Conservation (phyloP, 1,284 basidiomycete species). For the Lignosus rhinocerotis region DNA sequence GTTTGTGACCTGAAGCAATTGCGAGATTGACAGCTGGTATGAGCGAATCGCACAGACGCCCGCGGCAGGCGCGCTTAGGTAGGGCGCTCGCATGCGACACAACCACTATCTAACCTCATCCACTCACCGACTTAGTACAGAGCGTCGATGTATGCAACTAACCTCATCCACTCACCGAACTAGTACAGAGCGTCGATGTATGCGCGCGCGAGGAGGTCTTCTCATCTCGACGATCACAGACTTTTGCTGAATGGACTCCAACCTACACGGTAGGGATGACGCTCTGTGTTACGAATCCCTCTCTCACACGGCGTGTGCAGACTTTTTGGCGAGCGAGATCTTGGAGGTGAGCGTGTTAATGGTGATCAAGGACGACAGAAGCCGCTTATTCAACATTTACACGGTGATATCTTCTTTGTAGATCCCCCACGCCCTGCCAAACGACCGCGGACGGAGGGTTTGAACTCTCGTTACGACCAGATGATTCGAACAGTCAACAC, state of each 20-base stretch:
- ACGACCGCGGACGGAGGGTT: constrained; percentile 46
- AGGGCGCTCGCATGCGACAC: neutral
- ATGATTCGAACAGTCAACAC: constrained; percentile 62
- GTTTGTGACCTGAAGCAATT: neutral
- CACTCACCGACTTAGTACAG: neutral
- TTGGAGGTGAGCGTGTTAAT: neutral
- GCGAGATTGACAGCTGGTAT: neutral
- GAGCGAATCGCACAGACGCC: neutral
- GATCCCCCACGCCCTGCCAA: constrained; percentile 32
- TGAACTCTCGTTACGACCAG: constrained; percentile 62
- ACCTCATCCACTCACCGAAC: neutral
- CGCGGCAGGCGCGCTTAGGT: neutral
- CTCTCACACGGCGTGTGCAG: neutral
- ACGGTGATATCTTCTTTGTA: too few relatives aligned
- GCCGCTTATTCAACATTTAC: too few relatives aligned
- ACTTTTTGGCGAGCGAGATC: neutral
- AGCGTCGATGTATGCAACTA: neutral
- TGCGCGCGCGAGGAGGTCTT: neutral
- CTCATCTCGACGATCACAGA: constrained; percentile 4
- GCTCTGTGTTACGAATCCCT: neutral
- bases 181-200: neutral
- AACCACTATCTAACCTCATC: neutral
- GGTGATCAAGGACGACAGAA: too few relatives aligned
- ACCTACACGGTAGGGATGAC: constrained; percentile 11
- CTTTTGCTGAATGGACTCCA: constrained; percentile 16